Percentiles rank a stretch among this genome's conserved stretches.
Evolutionary conservation across 495 filamentous ascomycete genomes (phyloP).

Genomic region (Xylaria acuta): DNA sequence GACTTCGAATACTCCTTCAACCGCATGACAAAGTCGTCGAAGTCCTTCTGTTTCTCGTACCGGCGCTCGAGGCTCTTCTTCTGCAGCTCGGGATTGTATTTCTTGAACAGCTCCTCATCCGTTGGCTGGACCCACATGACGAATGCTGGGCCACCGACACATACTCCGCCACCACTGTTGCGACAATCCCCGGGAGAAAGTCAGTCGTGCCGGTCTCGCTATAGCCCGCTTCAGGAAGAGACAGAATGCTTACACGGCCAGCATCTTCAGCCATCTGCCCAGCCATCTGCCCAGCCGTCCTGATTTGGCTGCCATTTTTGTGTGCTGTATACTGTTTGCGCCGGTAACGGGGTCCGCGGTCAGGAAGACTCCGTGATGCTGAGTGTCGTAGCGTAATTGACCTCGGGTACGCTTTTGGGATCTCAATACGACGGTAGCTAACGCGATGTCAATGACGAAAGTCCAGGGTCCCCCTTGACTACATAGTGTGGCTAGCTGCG

Average conservation of each 20-base stretch:
- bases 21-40: conserved; percentile 81
- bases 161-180: conserved; percentile 69
- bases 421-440: not conserved
- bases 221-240: not conserved
- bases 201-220: conserved; percentile 27
- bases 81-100: conserved; percentile 92
- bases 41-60: conserved; percentile 76
- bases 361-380: not conserved
- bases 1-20: conserved; percentile 91
- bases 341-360: not conserved
- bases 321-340: not conserved
- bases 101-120: conserved; percentile 89
- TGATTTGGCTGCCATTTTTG: conserved; percentile 41
- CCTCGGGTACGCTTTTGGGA: not conserved
- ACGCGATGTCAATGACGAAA: conserved; percentile 37
- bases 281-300: conserved; percentile 40
- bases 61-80: conserved; percentile 79
- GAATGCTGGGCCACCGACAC: conserved; percentile 84
- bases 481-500: conserved; percentile 28
- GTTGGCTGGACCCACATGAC: conserved; percentile 81
- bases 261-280: conserved; percentile 52
- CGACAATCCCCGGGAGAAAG: conserved; percentile 18
- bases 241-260: conserved; percentile 62
- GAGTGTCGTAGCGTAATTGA: not conserved
- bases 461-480: conserved; percentile 28